Base-by-base conservation (phyloP, 768 basidiomycete genomes). In the Rhizopogon roseolus region DNA sequence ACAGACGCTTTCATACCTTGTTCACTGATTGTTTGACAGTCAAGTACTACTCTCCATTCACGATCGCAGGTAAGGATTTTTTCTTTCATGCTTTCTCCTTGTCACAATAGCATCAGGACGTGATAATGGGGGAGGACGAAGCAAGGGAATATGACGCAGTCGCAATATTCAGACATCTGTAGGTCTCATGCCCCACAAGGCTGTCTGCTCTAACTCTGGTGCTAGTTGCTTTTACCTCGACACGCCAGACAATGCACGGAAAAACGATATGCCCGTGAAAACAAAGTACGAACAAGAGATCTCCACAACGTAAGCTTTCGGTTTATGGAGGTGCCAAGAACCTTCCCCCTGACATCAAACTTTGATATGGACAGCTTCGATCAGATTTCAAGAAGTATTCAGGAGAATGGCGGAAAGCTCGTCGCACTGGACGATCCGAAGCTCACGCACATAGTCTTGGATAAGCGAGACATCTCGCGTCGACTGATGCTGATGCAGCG, bases 201-300 rank as follows among this genome's bases (percentile, higher is more conserved):
- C 8, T 34, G 32, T 11, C 14, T 11, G 19, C 13, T 48, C 45
- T 48, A 13, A 48, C 32, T 1, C 27, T 41, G 4, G 51, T 41
- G n/a, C 16, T 50, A 94, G 92, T 57, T 84, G 82, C 60, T 95
- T 96, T 69, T 98, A 97, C 69, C 75, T 98, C 37, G 95, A 98
- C 66, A 81, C 89, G 2, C 79, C 85, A 0, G 76, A 76, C 19
- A 93, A 93, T 61, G 92, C 94, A 0, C 68, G 65, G 7, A 71
- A 75, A 64, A 78, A 91, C 57, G 81, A 77, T 9, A 81, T 96
- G 76, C 43, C 56, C 2, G 74, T 86, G 34, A 80, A 80, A 49
- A 65, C 79, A 44, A 81, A 78, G 65, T 61, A 80, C 40, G 80
- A 81, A 61, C 69, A 71, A 27, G 76, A 75, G 0, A 80, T 90